Conservation (phyloP, 148 eudicot species). For the Rhododendron williamsianum region DNA sequence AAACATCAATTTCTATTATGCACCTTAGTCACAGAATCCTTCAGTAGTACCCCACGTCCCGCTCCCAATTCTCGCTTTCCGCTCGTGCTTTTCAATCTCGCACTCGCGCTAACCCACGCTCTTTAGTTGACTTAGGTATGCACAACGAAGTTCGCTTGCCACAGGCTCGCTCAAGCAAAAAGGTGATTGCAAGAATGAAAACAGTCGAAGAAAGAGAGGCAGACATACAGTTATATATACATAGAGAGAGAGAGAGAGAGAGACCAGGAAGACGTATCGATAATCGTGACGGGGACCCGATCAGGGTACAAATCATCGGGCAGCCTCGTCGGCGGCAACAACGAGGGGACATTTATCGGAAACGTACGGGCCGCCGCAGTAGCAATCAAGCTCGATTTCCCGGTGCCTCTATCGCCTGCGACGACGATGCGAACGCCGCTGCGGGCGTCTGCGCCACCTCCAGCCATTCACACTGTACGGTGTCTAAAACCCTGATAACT, state of each 20-base stretch:
- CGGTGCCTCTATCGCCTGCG: slow-evolving; percentile 80
- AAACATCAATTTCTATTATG: not conserved
- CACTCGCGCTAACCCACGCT: no score
- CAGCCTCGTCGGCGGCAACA: slow-evolving; percentile 79
- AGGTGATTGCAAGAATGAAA: no score
- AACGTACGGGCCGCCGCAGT: slow-evolving; percentile 69
- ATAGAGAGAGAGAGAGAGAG: not conserved
- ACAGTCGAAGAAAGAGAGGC: no score
- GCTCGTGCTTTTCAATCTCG: no score
- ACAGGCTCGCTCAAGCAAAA: no score
- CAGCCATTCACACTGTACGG: slow-evolving; percentile 25
- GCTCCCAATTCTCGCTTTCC: no score
- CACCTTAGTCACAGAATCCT: not conserved
- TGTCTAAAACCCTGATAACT: not conserved
- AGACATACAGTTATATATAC: no score
- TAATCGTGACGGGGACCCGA: slow-evolving; percentile 63
- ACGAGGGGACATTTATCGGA: slow-evolving; percentile 54
- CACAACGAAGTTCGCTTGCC: no score
- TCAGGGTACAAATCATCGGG: slow-evolving; percentile 81
- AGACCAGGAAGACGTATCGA: slow-evolving; percentile 83
- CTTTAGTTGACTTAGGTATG: no score
- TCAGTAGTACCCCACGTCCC: not conserved
- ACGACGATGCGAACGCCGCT: slow-evolving; percentile 66
- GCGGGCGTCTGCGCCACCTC: slow-evolving; percentile 19
- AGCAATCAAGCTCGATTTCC: slow-evolving; percentile 78